Conservation (phyloP, 257 asterid genomes). For the Penstemon davidsonii region DNA sequence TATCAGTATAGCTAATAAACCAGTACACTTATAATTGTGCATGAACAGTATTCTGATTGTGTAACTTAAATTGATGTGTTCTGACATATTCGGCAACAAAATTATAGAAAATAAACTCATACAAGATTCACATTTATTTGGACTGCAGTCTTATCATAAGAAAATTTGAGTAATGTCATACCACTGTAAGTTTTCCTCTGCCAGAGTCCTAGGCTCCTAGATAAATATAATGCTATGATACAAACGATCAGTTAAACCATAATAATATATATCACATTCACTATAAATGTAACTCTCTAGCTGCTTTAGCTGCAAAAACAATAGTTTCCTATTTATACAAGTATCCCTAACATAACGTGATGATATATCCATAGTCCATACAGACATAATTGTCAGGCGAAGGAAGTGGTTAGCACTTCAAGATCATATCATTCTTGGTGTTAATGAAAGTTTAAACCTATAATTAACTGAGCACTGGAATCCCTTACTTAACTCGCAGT, state of each 20-base stretch:
- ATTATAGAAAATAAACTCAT: conserved; percentile 2
- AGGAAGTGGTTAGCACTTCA: conserved; percentile 10
- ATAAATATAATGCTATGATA: not conserved
- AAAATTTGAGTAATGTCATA: conserved; percentile 9
- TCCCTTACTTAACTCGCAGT: not conserved
- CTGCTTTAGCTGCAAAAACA: conserved; percentile 2
- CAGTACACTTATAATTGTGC: conserved; percentile 6
- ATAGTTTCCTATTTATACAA: not conserved
- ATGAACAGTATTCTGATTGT: conserved; percentile 1
- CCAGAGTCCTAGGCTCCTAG: not conserved
- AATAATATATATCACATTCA: conserved; percentile 13
- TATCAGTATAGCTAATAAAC: not conserved
- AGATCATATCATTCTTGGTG: conserved; percentile 6
- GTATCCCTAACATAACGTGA: not conserved
- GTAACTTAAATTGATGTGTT: conserved; percentile 16
- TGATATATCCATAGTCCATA: conserved; percentile 13
- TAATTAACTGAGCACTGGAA: not conserved
- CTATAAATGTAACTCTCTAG: conserved; percentile 13
- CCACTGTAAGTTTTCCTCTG: conserved; percentile 10
- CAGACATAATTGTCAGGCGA: not conserved
- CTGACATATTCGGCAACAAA: conserved; percentile 14
- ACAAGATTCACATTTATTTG: not conserved
- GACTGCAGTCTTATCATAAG: not conserved
- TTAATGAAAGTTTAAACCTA: not conserved
- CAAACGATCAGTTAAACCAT: not conserved